phyloP scores from a whole-genome alignment of 495 filamentous ascomycete genomes.

The Parathielavia hyrcaniae region DNA sequence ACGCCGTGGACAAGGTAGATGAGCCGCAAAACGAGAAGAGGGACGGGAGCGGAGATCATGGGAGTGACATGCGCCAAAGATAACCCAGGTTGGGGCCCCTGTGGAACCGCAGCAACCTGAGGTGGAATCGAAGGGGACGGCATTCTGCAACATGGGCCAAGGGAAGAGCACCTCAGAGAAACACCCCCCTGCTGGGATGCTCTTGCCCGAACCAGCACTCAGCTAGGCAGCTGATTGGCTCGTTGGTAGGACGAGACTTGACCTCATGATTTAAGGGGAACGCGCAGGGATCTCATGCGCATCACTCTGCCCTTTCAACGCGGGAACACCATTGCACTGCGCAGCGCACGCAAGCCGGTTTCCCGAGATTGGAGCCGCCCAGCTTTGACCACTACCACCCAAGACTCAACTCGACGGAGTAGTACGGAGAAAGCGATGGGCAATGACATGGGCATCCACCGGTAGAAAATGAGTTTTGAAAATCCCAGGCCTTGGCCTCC shows the following conservation, averaged over 20 bases:
- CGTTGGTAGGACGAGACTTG: constrained; percentile 16
- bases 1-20: constrained; percentile 5
- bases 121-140: background rate
- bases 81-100: constrained; percentile 18
- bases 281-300: constrained; percentile 14
- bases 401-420: too few species aligned
- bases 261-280: constrained; percentile 28
- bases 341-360: background rate
- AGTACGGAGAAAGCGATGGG: too few species aligned
- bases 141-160: background rate
- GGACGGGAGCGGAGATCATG: constrained; percentile 20
- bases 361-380: constrained; percentile 1
- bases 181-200: constrained; percentile 17
- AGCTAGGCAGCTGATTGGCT: constrained; percentile 24
- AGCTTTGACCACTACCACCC: background rate
- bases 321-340: constrained; percentile 9
- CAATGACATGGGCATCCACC: too few species aligned
- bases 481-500: too few species aligned
- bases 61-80: constrained; percentile 22
- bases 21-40: constrained; percentile 8
- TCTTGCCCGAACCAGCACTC: constrained; percentile 28
- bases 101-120: background rate
- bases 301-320: constrained; percentile 17
- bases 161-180: constrained; percentile 18
- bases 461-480: too few species aligned